Percentiles rank a stretch among this genome's conserved stretches.
Conservation (phyloP, 2,329 filamentous ascomycete genomes). For the Cadophora malorum region DNA sequence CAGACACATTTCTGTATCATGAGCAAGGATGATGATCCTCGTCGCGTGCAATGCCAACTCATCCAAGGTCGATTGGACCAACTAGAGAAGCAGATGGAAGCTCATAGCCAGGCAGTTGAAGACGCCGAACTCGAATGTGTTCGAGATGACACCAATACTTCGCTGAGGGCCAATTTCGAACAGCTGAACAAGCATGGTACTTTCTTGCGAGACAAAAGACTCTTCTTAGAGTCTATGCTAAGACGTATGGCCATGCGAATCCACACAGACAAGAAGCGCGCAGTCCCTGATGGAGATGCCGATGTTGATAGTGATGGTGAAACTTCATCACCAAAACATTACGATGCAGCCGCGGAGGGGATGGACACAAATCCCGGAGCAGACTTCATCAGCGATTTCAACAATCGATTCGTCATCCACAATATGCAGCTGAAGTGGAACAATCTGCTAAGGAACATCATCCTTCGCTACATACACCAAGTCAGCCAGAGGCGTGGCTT, state of each 20-base stretch:
- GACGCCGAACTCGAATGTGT: constrained; percentile 75
- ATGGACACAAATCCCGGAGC: constrained; percentile 73
- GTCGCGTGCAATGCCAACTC: constrained; percentile 84
- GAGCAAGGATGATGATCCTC: constrained; percentile 87
- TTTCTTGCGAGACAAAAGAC: constrained; percentile 63
- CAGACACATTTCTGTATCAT: constrained; percentile 95
- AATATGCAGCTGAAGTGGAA: constrained; percentile 99
- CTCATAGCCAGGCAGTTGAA: constrained; percentile 74
- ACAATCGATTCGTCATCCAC: constrained; percentile 97
- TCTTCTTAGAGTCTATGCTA: constrained; percentile 63
- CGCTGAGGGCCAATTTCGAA: constrained; percentile 65
- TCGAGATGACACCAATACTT: constrained; percentile 57
- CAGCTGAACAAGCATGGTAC: constrained; percentile 61
- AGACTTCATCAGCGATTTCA: constrained; percentile 93
- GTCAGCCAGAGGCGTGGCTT: constrained; percentile 95
- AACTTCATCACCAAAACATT: constrained; percentile 40
- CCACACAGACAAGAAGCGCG: constrained; percentile 38
- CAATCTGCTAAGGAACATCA: constrained; percentile 93
- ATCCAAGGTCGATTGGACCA: constrained; percentile 82
- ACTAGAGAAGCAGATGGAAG: constrained; percentile 77
- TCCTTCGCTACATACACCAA: constrained; percentile 96
- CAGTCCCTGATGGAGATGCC: constrained; percentile 40
- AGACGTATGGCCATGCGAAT: constrained; percentile 44
- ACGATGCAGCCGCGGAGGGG: constrained; percentile 54
- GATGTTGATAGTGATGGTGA: constrained; percentile 50